Evolutionary conservation across 1,284 basidiomycete genomes (phyloP).

Genomic region (Cutaneotrichosporon sp.): DNA sequence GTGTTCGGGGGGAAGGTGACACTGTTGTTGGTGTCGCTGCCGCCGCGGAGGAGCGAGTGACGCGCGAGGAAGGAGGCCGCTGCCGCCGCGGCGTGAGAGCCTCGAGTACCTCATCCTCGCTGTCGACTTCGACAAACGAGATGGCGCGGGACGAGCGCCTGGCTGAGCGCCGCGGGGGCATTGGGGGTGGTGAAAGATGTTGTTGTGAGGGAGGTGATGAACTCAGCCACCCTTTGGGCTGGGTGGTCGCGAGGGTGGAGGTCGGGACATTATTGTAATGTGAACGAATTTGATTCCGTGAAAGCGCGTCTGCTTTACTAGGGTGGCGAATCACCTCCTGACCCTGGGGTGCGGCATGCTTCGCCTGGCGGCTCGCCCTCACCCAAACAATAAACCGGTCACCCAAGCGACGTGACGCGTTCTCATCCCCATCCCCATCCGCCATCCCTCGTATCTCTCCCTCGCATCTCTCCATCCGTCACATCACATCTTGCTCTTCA

Average conservation of each 20-base stretch:
- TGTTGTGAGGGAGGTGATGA: background rate
- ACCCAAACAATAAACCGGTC: background rate
- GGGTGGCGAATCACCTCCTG: background rate
- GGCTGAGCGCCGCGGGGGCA: background rate
- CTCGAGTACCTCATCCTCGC: background rate
- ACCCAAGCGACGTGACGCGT: slow-evolving; percentile 6
- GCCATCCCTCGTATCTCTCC: background rate
- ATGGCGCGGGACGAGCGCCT: background rate
- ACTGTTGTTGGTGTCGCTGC: background rate
- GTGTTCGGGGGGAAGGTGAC: too few relatives aligned
- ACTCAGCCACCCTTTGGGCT: background rate
- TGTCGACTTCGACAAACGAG: background rate
- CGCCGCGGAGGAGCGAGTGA: background rate
- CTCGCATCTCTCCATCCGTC: background rate
- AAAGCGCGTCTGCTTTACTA: background rate
- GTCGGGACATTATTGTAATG: background rate
- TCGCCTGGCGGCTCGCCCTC: too few relatives aligned
- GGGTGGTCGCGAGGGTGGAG: background rate
- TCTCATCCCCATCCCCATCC: background rate
- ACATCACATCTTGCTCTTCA: slow-evolving; percentile 2
- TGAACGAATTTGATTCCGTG: background rate
- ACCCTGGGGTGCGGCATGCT: too few relatives aligned
- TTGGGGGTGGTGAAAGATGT: background rate
- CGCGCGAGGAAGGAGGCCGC: background rate
- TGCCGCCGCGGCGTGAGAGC: background rate